A percentile compares a stretch with the other conserved stretches of the same genome.
These are phyloP conservation scores for Zanthoxylum bungeanum DNA, from an alignment of 345 rosid genomes.

Conservation along the genomic window DNA sequence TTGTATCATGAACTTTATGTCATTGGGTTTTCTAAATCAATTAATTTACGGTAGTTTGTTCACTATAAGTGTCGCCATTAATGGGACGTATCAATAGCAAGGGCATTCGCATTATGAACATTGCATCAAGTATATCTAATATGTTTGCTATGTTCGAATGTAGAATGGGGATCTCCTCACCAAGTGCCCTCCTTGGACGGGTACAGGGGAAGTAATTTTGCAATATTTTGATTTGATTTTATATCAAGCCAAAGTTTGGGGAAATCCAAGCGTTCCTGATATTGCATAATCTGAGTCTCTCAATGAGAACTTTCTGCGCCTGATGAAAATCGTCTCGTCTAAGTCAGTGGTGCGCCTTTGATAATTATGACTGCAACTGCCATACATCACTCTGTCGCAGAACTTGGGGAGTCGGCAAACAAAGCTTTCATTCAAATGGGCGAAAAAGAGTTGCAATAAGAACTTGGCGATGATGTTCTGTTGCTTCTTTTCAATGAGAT, in stretches of 20 bases:
- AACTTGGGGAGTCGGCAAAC: background rate
- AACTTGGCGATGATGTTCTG: background rate
- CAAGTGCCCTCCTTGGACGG: too few relatives aligned
- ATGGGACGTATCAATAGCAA: too few relatives aligned
- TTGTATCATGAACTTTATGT: background rate
- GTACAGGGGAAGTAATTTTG: background rate
- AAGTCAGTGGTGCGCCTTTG: too few relatives aligned
- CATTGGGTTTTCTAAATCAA: background rate
- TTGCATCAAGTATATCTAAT: too few relatives aligned
- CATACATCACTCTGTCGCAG: background rate
- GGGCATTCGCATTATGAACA: too few relatives aligned
- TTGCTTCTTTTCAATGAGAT: background rate
- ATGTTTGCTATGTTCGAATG: too few relatives aligned
- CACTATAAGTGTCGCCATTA: too few relatives aligned
- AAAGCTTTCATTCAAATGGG: background rate
- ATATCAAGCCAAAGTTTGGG: background rate
- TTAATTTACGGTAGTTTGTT: too few relatives aligned
- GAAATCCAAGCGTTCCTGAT: background rate
- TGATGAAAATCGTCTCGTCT: too few relatives aligned
- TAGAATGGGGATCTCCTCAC: too few relatives aligned
- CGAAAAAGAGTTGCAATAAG: background rate
- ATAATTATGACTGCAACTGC: too few relatives aligned
- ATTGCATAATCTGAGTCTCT: conserved; percentile 5
- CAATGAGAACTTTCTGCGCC: conserved; percentile 52
- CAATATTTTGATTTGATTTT: background rate